Evolutionary conservation across 495 filamentous ascomycete species (phyloP), one percentile per base, ranked within the genome.

Genomic region (Podospora appendiculata): DNA sequence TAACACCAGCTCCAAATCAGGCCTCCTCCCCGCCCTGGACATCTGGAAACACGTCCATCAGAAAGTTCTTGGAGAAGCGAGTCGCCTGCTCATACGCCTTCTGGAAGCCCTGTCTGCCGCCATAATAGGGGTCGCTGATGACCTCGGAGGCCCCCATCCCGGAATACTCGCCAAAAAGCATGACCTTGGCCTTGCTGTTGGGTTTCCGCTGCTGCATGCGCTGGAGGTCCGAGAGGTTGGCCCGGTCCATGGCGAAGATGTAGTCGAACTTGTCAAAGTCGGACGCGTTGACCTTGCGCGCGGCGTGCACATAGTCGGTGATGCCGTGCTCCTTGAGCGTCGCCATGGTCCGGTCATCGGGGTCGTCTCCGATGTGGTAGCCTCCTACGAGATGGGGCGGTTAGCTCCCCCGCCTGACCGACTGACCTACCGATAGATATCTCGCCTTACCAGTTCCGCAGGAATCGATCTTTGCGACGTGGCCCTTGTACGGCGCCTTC

Each of bases 61-160:
- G 55, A 60, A 95, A 90, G 48, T 85, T 86, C 61, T 78, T 79
- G 32, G 89, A 88, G 63, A 96, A 96, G 50, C 86, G 74, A 36
- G 77, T 70, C 46, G 85, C 82, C 71, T 96, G 93, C 66, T 91
- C 81, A 65, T 87, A 95, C 32, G 90, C 89, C 60, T 79, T 80
- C 55, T 89, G 85, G 61, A 98, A 98, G 6, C 89, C 90, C 52
- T 89, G 78, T 4, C 73, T 75, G 6, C 79, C 90, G 8, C 88
- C 89, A 70, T 97, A 96, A 63, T 98, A 98, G 8, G 93, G 93
- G 62, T 97, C 93, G 54, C 79, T 72, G n/a, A 96, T 84, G 62
- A 93, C 83, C 35, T 85, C 85, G 45, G 72, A 70, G 54, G 75
- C 76, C 1, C 78, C 79, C 10, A 79, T 84, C 33, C 84, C 76